Percentiles rank a stretch among this genome's conserved stretches.
These are phyloP conservation scores for Alnus rubra DNA, from an alignment of 306 rosid species.

Conservation along the genomic window DNA sequence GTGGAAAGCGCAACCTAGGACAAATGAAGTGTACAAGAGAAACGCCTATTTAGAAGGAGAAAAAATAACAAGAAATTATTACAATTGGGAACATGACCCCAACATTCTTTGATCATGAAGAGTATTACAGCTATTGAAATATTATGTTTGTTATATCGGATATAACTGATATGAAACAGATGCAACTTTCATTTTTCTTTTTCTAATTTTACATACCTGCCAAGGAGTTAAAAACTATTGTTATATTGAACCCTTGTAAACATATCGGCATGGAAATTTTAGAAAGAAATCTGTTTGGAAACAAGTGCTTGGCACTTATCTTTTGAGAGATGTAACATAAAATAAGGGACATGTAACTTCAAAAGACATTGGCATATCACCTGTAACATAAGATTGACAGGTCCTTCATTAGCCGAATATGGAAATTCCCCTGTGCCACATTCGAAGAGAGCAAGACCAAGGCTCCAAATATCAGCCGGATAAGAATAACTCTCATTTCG, in stretches of 20 bases:
- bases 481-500: slow-evolving; percentile 91
- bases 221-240: background rate
- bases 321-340: background rate
- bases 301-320: background rate
- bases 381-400: slow-evolving; percentile 97
- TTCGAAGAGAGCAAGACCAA: slow-evolving; percentile 94
- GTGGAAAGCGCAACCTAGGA: too few relatives aligned
- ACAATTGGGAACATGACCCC: background rate
- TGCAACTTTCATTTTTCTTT: background rate
- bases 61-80: too few relatives aligned
- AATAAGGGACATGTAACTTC: slow-evolving; percentile 12
- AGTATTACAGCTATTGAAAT: slow-evolving; percentile 9
- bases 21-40: too few relatives aligned
- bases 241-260: background rate
- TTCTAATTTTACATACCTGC: background rate
- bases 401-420: slow-evolving; percentile 87
- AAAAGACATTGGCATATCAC: slow-evolving; percentile 40
- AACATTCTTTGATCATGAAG: slow-evolving; percentile 9
- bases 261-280: background rate
- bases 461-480: slow-evolving; percentile 99
- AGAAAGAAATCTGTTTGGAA: background rate
- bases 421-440: slow-evolving; percentile 99
- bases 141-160: background rate
- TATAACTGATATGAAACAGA: background rate
- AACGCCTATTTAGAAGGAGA: too few relatives aligned